Evolutionary conservation across 2,329 filamentous ascomycete species (phyloP).

Genomic region (Ophiostoma ulmi): DNA sequence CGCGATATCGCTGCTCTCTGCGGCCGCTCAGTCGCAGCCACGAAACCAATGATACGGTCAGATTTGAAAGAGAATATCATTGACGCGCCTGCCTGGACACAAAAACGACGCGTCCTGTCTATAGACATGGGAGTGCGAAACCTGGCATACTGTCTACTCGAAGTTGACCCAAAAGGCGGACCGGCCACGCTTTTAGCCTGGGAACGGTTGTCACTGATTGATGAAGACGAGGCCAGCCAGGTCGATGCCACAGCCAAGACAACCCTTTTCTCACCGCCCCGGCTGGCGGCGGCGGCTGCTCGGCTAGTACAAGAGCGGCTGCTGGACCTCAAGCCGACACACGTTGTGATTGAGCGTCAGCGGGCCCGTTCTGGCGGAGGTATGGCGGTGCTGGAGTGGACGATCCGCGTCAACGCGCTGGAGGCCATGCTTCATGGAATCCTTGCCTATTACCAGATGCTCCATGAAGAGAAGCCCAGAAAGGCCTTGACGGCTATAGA

Average conservation of each 20-base stretch:
- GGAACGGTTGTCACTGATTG: conserved; percentile 30
- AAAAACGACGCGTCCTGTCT: conserved; percentile 59
- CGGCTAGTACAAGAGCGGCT: conserved; percentile 36
- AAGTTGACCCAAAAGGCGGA: background rate
- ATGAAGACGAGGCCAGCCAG: background rate
- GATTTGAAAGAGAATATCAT: conserved; percentile 42
- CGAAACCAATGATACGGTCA: conserved; percentile 35
- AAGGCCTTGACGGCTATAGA: conserved; percentile 35
- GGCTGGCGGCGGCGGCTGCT: conserved; percentile 36
- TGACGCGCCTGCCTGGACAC: conserved; percentile 32
- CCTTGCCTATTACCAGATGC: conserved; percentile 50
- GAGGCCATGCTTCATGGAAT: conserved; percentile 76
- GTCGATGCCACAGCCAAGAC: background rate
- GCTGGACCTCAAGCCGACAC: conserved; percentile 53
- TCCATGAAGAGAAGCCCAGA: background rate
- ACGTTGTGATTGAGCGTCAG: conserved; percentile 64
- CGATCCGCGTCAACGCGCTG: conserved; percentile 72
- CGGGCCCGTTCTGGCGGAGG: conserved; percentile 59
- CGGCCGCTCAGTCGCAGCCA: conserved; percentile 55
- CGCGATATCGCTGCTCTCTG: conserved; percentile 57
- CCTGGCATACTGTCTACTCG: conserved; percentile 65
- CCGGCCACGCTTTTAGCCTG: conserved; percentile 29
- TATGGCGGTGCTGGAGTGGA: conserved; percentile 72
- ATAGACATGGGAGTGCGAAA: conserved; percentile 84
- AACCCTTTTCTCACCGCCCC: conserved; percentile 34